These are phyloP conservation scores for Malus fusca DNA, from an alignment of 306 rosid genomes.

Conservation along the genomic window DNA sequence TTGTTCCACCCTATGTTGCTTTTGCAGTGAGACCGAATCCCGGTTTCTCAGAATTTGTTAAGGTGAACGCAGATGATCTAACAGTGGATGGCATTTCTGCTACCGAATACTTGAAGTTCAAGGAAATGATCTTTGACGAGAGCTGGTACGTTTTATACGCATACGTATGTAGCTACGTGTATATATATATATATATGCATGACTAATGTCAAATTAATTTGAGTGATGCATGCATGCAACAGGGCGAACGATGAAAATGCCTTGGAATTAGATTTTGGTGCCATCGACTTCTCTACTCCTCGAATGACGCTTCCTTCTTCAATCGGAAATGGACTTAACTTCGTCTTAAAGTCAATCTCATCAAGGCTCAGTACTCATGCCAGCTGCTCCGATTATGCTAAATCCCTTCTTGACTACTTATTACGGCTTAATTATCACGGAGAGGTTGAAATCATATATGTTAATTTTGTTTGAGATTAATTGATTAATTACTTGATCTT, in stretches of 20 bases:
- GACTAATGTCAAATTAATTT: not conserved
- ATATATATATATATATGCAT: not conserved
- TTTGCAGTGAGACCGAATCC: conserved; percentile 41
- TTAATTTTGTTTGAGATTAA: not conserved
- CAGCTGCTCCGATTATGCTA: conserved; percentile 16
- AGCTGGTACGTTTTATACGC: conserved; percentile 19
- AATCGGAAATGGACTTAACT: conserved; percentile 35
- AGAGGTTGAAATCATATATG: conserved; percentile 16
- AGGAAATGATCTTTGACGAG: conserved; percentile 36
- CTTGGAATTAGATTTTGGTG: conserved; percentile 36
- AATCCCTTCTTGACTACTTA: conserved; percentile 27
- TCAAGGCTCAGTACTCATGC: conserved; percentile 18
- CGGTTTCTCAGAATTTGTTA: conserved; percentile 36
- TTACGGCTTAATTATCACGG: conserved; percentile 27
- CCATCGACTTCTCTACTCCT: conserved; percentile 34
- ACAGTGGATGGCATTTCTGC: conserved; percentile 21
- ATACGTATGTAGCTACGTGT: not conserved
- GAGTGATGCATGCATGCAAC: not conserved
- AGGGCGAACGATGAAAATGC: conserved; percentile 46
- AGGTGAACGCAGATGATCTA: conserved; percentile 32
- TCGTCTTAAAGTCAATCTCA: conserved; percentile 27
- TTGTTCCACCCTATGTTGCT: conserved; percentile 39
- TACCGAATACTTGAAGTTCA: conserved; percentile 32
- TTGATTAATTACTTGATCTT: not conserved
- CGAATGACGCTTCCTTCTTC: conserved; percentile 35